These are phyloP conservation scores for Pneumocystis carinii DNA, from an alignment of 1,139 yeast species.

Conservation along the genomic window DNA sequence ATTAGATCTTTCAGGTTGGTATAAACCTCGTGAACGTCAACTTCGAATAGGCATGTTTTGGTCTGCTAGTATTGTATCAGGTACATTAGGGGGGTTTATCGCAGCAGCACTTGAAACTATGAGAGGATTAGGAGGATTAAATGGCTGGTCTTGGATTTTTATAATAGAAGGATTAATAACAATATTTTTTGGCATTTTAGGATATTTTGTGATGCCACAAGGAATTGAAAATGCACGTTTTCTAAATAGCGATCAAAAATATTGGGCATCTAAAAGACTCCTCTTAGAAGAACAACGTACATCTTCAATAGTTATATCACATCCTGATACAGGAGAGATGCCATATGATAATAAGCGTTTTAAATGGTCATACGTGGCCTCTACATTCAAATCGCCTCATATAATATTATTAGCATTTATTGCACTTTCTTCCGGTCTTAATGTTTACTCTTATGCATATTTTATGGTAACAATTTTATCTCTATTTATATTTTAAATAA, in stretches of 20 bases:
- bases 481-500: background rate
- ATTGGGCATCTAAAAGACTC: background rate
- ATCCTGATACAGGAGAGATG: background rate
- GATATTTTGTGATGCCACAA: slow-evolving; percentile 55
- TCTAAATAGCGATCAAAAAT: slow-evolving; percentile 26
- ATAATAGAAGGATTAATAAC: slow-evolving; percentile 62
- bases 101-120: slow-evolving; percentile 24
- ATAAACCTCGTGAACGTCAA: slow-evolving; percentile 48
- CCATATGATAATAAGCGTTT: background rate
- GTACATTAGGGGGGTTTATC: slow-evolving; percentile 71
- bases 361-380: background rate
- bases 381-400: background rate
- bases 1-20: slow-evolving; percentile 35
- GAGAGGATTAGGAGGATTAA: slow-evolving; percentile 29
- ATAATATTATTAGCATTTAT: background rate
- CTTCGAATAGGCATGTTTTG: slow-evolving; percentile 54
- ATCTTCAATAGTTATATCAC: background rate
- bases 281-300: background rate
- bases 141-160: slow-evolving; percentile 35
- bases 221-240: slow-evolving; percentile 52
- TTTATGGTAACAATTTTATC: background rate
- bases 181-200: slow-evolving; percentile 43
- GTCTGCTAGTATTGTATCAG: slow-evolving; percentile 55
- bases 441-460: background rate
- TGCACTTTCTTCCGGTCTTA: background rate